These are phyloP conservation scores for Trichoderma lentiforme DNA, from an alignment of 2,329 filamentous ascomycete genomes.

Conservation along the genomic window DNA sequence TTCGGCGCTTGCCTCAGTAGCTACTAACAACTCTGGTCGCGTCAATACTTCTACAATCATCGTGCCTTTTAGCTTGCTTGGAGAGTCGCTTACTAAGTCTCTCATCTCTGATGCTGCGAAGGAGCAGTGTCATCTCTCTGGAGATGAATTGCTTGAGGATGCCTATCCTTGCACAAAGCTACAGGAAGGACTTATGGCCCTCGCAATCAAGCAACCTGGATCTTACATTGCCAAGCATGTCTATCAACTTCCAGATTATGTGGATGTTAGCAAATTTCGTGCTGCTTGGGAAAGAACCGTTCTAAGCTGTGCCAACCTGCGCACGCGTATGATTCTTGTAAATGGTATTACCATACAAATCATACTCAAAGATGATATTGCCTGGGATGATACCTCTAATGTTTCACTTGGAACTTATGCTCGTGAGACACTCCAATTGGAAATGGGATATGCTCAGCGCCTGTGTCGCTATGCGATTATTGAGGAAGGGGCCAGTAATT, in stretches of 20 bases:
- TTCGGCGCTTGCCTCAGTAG: neutral
- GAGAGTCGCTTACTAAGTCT: neutral
- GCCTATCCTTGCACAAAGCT: slow-evolving; percentile 17
- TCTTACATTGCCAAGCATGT: slow-evolving; percentile 12
- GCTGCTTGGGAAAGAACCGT: slow-evolving; percentile 14
- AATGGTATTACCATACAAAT: neutral
- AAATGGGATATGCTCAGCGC: slow-evolving; percentile 17
- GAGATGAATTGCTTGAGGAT: slow-evolving; percentile 10
- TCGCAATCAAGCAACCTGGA: slow-evolving; percentile 12
- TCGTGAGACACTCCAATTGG: neutral
- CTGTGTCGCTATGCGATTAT: slow-evolving; percentile 18
- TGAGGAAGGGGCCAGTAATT: neutral
- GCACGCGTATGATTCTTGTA: slow-evolving; percentile 2
- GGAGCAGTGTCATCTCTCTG: slow-evolving; percentile 13
- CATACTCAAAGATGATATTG: neutral
- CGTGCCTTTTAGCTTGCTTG: slow-evolving; percentile 1
- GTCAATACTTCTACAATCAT: neutral
- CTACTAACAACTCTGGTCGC: neutral
- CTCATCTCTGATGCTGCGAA: neutral
- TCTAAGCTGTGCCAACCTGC: neutral
- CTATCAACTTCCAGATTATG: neutral
- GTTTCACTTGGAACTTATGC: neutral
- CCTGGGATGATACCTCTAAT: slow-evolving; percentile 3
- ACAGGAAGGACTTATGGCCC: slow-evolving; percentile 10
- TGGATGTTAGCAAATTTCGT: neutral